Evolutionary conservation across 345 rosid species (phyloP).

Genomic region (Pugionium cornutum): DNA sequence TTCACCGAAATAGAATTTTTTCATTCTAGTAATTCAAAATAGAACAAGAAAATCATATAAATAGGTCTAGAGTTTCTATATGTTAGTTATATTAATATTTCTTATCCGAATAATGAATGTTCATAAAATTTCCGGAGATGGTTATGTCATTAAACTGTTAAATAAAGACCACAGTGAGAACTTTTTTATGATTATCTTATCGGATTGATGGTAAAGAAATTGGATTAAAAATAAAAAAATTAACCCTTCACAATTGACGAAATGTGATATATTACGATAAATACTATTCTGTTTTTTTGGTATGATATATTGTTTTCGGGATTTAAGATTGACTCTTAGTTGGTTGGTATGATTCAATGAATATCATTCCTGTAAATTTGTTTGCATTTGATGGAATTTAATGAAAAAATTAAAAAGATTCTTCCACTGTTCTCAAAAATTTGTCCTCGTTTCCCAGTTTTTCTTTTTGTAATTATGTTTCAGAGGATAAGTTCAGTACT

Average conservation of each 20-base stretch:
- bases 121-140: neutral
- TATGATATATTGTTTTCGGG: neutral
- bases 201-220: neutral
- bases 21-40: conserved; percentile 32
- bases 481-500: conserved; percentile 41
- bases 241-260: neutral
- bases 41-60: conserved; percentile 16
- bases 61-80: conserved; percentile 35
- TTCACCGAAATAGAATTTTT: conserved; percentile 40
- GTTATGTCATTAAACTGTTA: conserved; percentile 3
- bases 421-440: conserved; percentile 28
- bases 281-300: neutral
- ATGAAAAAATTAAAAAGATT: conserved; percentile 15
- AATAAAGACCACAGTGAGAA: conserved; percentile 7
- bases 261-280: neutral
- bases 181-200: neutral
- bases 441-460: conserved; percentile 22
- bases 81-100: conserved; percentile 31
- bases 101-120: conserved; percentile 12
- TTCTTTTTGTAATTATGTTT: conserved; percentile 22
- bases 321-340: conserved; percentile 9
- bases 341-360: conserved; percentile 3
- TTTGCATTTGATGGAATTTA: conserved; percentile 7
- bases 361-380: neutral
- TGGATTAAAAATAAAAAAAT: neutral